Conservation (phyloP, 2,329 filamentous ascomycete species). For the Didymella exigua region DNA sequence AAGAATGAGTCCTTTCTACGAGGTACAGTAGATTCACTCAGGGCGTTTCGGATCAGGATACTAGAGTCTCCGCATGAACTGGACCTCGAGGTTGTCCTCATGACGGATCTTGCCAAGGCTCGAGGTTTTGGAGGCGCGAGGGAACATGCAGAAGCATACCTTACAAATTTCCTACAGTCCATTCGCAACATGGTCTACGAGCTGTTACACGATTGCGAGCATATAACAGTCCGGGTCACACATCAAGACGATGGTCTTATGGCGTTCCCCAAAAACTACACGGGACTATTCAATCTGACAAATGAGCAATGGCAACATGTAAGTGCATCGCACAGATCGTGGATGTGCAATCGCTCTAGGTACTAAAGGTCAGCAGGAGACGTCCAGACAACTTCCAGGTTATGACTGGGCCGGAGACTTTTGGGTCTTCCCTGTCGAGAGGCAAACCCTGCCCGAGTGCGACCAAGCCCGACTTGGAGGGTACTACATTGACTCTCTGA, state of each 20-base stretch:
- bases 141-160: not conserved
- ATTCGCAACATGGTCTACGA: slow-evolving; percentile 26
- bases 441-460: not conserved
- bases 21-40: slow-evolving; percentile 1
- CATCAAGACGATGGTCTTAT: slow-evolving; percentile 24
- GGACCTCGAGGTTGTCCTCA: slow-evolving; percentile 29
- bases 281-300: slow-evolving; percentile 19
- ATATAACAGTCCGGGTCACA: slow-evolving; percentile 21
- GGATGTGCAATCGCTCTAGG: not conserved
- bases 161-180: slow-evolving; percentile 24
- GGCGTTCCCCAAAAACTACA: slow-evolving; percentile 27
- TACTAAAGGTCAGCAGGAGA: slow-evolving; percentile 3
- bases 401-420: slow-evolving; percentile 7
- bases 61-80: slow-evolving; percentile 3
- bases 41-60: not conserved
- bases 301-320: slow-evolving; percentile 31
- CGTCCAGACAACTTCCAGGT: not conserved
- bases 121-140: not conserved
- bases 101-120: slow-evolving; percentile 15
- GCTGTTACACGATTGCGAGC: slow-evolving; percentile 21
- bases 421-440: slow-evolving; percentile 1
- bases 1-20: not conserved
- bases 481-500: not conserved
- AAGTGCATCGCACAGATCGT: not conserved
- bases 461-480: not conserved